Evolutionary conservation across 352 stramenopile genomes (phyloP).

Genomic region (Pythium myriotylum): DNA sequence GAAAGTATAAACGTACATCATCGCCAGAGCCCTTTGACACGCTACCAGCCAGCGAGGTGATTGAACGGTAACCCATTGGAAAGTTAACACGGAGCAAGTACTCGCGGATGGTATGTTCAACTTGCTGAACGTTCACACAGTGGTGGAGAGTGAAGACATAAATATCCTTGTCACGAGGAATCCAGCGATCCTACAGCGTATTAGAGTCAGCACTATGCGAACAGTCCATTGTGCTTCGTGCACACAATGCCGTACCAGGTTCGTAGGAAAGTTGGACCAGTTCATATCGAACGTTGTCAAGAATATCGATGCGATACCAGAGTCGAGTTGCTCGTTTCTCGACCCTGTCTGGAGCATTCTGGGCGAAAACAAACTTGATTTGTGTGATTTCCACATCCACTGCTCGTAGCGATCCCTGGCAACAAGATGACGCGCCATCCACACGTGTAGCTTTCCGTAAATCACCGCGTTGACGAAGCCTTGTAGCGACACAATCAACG

Average conservation of each 20-base stretch:
- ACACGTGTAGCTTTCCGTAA: constrained; percentile 38
- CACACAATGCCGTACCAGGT: constrained; percentile 37
- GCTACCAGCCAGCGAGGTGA: constrained; percentile 70
- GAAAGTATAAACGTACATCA: constrained; percentile 46
- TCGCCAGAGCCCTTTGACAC: constrained; percentile 50
- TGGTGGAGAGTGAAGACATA: constrained; percentile 84
- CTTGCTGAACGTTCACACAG: constrained; percentile 55
- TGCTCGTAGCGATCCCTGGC: background rate
- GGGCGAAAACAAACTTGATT: background rate
- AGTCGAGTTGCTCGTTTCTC: background rate
- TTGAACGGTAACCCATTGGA: constrained; percentile 72
- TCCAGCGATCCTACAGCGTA: constrained; percentile 68
- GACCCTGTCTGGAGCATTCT: background rate
- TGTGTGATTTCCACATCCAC: background rate
- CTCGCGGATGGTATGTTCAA: constrained; percentile 64
- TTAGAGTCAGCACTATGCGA: too few relatives aligned
- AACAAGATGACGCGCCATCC: background rate
- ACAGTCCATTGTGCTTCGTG: background rate
- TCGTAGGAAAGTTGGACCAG: constrained; percentile 57
- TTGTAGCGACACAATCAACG: constrained; percentile 78
- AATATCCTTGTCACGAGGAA: constrained; percentile 64
- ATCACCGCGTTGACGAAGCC: constrained; percentile 87
- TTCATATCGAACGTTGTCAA: constrained; percentile 83
- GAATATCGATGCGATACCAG: constrained; percentile 70
- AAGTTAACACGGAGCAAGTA: constrained; percentile 76